Evolutionary conservation across 2,329 filamentous ascomycete species (phyloP), one percentile per base, ranked within the genome.

Genomic region (Ustilaginoidea virens): DNA sequence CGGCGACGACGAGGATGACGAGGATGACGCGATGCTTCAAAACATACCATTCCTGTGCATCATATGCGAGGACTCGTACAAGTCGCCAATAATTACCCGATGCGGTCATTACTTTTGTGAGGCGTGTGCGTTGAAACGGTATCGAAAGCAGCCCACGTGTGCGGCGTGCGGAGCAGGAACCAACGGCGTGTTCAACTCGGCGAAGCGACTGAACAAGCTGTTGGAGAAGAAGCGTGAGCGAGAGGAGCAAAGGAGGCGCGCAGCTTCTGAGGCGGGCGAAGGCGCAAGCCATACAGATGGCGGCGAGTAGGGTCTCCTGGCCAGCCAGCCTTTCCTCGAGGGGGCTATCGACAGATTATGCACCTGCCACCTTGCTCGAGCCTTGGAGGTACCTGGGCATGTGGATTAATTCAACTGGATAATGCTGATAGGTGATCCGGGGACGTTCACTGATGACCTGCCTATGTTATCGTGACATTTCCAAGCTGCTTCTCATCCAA

Each of bases 51-150:
- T 93, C 47, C 80, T 73, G 2, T 94, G 86, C 51, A 71, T 92
- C 38, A 82, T 93, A 36, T 94, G 86, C 61, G 74, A 76, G 43
- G 68, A 73, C 21, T 54, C 74, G 1, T 94, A 93, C 54, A 78
- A 73, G 43, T 66, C 70, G 33, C 87, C 90, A 0, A 69, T 96
- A 9, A 60, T 87, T 15, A 96, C 90, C 9, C 79, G 83, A 39
- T 98, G 90, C 41, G 80, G 83, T 0, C 90, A 98, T 51, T 96
- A 96, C 52, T 96, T 96, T 47, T 98, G 90, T 49, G 80, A 94
- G 51, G 63, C 68, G 1, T 98, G 90, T 52, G 90, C 90, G 16
- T 59, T 96, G 42, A 74, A 80, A 48, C 60, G 86, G 39, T 96
- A 94, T 49, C 67, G 80, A 37, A 90, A 82, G 47, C 82, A 86